Base-by-base conservation (phyloP, 73 alveolate species). In the Durusdinium trenchii region DNA sequence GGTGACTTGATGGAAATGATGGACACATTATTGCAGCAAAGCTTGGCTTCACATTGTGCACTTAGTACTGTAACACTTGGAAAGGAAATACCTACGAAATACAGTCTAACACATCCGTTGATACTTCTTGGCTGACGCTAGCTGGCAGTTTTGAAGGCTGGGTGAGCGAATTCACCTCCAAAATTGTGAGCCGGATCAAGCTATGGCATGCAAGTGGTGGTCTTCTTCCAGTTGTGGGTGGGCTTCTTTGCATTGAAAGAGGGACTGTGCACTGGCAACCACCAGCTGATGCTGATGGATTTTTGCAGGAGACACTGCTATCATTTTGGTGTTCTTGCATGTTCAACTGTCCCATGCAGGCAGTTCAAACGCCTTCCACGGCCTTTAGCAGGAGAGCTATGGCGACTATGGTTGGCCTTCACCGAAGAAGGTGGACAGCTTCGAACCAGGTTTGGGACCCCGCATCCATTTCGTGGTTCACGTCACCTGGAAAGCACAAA, bases 141-240 rank as follows among this genome's bases (percentile, higher is more conserved):
- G 69, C 69, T 57, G 69, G n/a, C n/a, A 60, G 18, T 60, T 60
- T 60, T 60, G n/a, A 51, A 90, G 96, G 96, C 86, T 90, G 86
- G 96, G 47, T 50, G 23, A 75, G 96, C 46, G 96, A 90, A 50
- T 90, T 90, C 42, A 90, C 96, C 87, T 90, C 96, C 52, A 90
- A 90, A 40, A 90, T 90, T 75, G 96, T 90, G 75, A 90, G 87
- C 54, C 96, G 96, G 71, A 71, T 90, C 42, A 90, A 90, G 71
- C 42, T 90, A 48, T 90, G 86, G 96, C 48, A 90, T 38, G 96
- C 96, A 40, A 42, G 86, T 51, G 86, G 86, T 2, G 54, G 54
- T 50, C 54, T 90, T 57, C 54, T 90, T 69, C 87, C 85, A 36
- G 47, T 90, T 12, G 52, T 67, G 43, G 96, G 96, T 32, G 96